Conservation (phyloP, 495 filamentous ascomycete species). For the Xylaria sp. region DNA sequence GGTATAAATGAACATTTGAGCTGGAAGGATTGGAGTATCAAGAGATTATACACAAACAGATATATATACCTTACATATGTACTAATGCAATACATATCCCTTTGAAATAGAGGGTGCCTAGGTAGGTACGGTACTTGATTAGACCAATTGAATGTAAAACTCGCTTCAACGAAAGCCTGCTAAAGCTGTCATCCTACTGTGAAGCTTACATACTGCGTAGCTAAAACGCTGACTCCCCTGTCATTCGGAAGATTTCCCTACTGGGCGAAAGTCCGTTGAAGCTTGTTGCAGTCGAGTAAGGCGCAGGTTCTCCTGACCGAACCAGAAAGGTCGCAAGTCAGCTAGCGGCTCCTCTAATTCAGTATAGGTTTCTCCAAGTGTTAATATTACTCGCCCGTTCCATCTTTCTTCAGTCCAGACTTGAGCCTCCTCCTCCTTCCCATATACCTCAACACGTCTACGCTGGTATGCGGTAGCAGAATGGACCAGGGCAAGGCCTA, state of each 20-base stretch:
- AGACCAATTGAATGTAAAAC: too few species aligned
- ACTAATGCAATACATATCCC: too few species aligned
- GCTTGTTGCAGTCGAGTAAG: conserved; percentile 37
- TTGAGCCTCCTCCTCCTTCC: conserved; percentile 26
- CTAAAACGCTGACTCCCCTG: too few species aligned
- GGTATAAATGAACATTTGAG: too few species aligned
- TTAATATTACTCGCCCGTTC: conserved; percentile 45
- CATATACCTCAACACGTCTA: conserved; percentile 35
- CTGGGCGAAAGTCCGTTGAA: conserved; percentile 37
- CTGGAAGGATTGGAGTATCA: too few species aligned
- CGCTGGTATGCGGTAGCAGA: conserved; percentile 37
- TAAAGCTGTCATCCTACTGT: too few species aligned
- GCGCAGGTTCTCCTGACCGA: conserved; percentile 34
- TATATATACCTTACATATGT: too few species aligned
- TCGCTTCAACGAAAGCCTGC: too few species aligned
- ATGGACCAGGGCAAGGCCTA: conserved; percentile 42
- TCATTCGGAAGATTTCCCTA: neutral
- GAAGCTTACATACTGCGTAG: too few species aligned
- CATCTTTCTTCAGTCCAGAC: conserved; percentile 31
- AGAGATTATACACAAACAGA: too few species aligned
- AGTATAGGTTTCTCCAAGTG: conserved; percentile 42
- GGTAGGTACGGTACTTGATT: too few species aligned
- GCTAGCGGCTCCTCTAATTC: conserved; percentile 45
- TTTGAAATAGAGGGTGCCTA: too few species aligned
- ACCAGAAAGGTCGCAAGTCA: conserved; percentile 35